These are phyloP conservation scores for Aspergillus versicolor DNA, from an alignment of 2,329 filamentous ascomycete genomes.

Conservation along the genomic window DNA sequence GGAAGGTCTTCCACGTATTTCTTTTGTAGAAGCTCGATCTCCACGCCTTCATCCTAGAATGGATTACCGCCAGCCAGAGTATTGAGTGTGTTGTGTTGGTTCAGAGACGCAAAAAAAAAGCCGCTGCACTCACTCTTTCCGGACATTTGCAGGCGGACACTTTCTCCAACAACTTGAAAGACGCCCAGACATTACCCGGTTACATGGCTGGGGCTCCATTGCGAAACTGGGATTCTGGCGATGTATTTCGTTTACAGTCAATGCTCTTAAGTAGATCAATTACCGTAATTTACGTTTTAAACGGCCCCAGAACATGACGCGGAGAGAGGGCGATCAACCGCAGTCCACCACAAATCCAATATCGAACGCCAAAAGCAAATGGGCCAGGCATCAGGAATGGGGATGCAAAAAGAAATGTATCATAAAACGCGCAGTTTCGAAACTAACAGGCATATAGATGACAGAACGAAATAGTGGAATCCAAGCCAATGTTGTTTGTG, in stretches of 20 bases:
- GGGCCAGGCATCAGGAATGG: background rate
- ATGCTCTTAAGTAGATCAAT: background rate
- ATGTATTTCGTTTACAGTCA: slow-evolving; percentile 3
- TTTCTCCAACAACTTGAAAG: background rate
- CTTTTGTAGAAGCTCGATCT: background rate
- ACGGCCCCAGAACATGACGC: background rate
- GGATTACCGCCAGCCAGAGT: background rate
- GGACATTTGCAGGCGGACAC: background rate
- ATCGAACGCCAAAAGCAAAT: background rate
- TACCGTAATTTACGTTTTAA: slow-evolving; percentile 9
- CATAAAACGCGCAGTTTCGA: background rate
- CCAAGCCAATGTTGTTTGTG: slow-evolving; percentile 5
- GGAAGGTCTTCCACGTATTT: background rate
- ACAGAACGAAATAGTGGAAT: slow-evolving; percentile 1
- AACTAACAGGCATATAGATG: background rate
- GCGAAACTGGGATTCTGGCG: background rate
- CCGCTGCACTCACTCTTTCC: background rate
- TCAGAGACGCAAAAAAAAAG: background rate
- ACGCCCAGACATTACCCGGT: background rate
- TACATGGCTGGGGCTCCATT: background rate
- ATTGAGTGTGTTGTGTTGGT: background rate
- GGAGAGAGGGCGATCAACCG: background rate
- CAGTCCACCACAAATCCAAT: background rate
- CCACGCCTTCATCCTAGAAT: background rate
- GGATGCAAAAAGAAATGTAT: background rate